These are phyloP conservation scores for Mycena alexandri DNA, from an alignment of 768 basidiomycete genomes.

Conservation along the genomic window DNA sequence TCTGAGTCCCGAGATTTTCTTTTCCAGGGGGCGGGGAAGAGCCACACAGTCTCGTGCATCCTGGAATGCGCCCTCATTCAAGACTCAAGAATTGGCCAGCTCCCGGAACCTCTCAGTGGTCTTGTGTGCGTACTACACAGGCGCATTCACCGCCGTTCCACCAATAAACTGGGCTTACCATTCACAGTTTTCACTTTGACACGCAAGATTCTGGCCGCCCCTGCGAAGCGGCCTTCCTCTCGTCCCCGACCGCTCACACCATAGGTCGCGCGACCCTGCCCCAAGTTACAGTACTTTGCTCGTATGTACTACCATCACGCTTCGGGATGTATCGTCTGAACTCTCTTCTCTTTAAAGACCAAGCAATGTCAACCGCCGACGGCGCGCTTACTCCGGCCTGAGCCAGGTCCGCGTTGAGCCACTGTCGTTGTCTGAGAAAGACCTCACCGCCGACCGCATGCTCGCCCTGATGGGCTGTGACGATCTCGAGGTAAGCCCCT, in stretches of 20 bases:
- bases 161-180: neutral
- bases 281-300: constrained; percentile 34
- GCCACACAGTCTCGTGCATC: constrained; percentile 64
- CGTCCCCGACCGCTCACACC: neutral
- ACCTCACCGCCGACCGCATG: constrained; percentile 64
- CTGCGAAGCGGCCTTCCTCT: constrained; percentile 34
- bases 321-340: neutral
- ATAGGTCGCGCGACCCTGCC: constrained; percentile 10
- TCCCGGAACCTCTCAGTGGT: constrained; percentile 60
- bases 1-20: neutral
- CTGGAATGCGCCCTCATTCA: constrained; percentile 63
- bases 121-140: constrained; percentile 47
- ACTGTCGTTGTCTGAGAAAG: constrained; percentile 55
- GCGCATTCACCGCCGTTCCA: neutral
- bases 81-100: constrained; percentile 51
- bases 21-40: constrained; percentile 62
- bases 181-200: constrained; percentile 33
- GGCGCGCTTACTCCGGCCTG: constrained; percentile 30
- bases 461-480: constrained; percentile 65
- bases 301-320: constrained; percentile 21
- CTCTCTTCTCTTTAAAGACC: constrained; percentile 13
- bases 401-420: constrained; percentile 54
- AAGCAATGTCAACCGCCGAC: constrained; percentile 33
- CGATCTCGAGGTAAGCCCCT: constrained; percentile 28
- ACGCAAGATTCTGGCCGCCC: constrained; percentile 30